phyloP scores from a whole-genome alignment of 306 rosid genomes.

The Canavalia ensiformis region DNA sequence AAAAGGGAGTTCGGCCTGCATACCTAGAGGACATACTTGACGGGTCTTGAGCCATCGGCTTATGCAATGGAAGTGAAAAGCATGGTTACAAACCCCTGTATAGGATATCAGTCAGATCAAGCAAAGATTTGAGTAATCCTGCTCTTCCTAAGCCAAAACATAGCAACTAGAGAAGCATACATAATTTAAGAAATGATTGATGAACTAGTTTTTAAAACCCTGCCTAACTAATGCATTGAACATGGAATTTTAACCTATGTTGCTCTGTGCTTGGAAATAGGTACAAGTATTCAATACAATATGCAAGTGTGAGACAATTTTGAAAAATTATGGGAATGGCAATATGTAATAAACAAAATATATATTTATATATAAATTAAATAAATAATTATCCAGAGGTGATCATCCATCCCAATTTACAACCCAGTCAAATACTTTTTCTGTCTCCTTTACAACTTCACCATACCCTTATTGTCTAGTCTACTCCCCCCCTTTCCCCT shows the following conservation, averaged over 20 bases:
- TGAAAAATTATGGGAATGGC: neutral
- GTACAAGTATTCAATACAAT: conserved; percentile 1
- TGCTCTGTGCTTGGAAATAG: neutral
- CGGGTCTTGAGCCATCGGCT: conserved; percentile 97
- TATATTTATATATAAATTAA: neutral
- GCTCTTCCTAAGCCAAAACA: neutral
- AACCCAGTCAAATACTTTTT: conserved; percentile 13
- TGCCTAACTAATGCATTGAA: neutral
- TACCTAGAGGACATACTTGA: conserved; percentile 93
- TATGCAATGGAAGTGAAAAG: conserved; percentile 96
- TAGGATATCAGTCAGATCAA: conserved; percentile 23
- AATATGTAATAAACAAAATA: neutral
- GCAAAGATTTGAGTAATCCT: conserved; percentile 31
- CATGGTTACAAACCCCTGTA: conserved; percentile 74
- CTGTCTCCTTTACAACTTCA: neutral
- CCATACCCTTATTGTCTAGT: neutral
- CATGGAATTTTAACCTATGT: neutral
- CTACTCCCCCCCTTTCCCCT: neutral
- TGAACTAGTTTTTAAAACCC: neutral
- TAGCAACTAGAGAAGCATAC: conserved; percentile 14
- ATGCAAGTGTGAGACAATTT: neutral
- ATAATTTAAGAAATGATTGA: neutral
- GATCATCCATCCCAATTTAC: neutral
- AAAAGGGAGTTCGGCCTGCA: conserved; percentile 21
- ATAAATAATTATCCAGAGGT: neutral